phyloP scores from a whole-genome alignment of 177 flowering plant genomes.

The Vitis hybrid region DNA sequence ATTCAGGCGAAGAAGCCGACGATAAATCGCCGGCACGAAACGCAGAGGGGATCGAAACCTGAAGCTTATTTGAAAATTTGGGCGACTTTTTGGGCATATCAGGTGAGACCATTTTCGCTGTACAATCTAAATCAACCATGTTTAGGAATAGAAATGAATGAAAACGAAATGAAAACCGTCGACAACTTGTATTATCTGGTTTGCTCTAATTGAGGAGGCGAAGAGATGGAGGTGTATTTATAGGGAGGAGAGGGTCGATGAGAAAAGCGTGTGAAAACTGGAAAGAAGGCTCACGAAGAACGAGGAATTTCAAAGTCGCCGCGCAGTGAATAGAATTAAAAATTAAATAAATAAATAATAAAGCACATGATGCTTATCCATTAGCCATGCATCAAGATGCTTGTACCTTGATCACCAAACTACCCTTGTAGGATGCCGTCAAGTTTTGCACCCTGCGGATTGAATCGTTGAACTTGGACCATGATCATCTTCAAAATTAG shows the following conservation, averaged over 20 bases:
- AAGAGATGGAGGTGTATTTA: conserved; percentile 11
- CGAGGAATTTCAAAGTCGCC: conserved; percentile 25
- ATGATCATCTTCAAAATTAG: too few species aligned
- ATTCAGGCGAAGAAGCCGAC: conserved; percentile 33
- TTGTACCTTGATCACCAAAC: background rate
- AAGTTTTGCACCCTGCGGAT: background rate
- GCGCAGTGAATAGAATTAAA: conserved; percentile 14
- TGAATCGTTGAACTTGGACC: too few species aligned
- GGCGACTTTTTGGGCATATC: conserved; percentile 45
- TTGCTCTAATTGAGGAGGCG: background rate
- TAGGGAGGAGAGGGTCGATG: conserved; percentile 5
- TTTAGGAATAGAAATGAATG: background rate
- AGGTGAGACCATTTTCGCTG: conserved; percentile 50
- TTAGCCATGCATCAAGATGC: background rate
- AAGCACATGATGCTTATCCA: conserved; percentile 22
- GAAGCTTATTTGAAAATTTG: conserved; percentile 35
- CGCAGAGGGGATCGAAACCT: conserved; percentile 31
- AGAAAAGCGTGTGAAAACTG: conserved; percentile 35
- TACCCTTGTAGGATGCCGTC: background rate
- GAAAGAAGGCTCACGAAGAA: background rate
- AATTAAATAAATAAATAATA: background rate
- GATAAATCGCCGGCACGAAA: conserved; percentile 26
- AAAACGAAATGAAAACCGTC: background rate
- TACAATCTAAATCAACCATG: conserved; percentile 82
- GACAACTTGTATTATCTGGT: background rate